Evolutionary conservation across 495 filamentous ascomycete genomes (phyloP).

Genomic region (Friedmanniomyces simplex): DNA sequence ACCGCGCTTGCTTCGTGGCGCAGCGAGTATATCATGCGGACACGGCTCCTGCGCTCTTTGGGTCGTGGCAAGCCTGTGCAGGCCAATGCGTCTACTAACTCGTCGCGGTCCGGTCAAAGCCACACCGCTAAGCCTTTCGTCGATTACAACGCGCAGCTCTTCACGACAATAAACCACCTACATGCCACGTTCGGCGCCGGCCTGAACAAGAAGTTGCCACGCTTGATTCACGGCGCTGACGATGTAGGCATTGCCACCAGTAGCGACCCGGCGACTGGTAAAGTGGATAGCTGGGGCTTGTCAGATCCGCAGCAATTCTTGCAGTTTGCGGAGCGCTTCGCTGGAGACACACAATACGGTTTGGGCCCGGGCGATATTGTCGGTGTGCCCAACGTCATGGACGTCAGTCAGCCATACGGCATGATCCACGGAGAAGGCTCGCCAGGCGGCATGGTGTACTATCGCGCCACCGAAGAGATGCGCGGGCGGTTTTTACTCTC

Average conservation of each 20-base stretch:
- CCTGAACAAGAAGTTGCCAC: conserved; percentile 56
- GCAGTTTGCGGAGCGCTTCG: conserved; percentile 65
- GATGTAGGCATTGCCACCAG: conserved; percentile 61
- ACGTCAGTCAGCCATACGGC: conserved; percentile 74
- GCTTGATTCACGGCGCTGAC: conserved; percentile 70
- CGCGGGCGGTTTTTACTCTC: conserved; percentile 63
- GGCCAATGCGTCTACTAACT: conserved; percentile 41
- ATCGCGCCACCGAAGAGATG: conserved; percentile 61
- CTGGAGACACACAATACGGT: conserved; percentile 65
- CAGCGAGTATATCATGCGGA: conserved; percentile 82
- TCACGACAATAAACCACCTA: conserved; percentile 62
- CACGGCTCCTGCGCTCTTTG: conserved; percentile 70
- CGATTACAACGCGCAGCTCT: conserved; percentile 73
- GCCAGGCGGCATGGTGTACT: conserved; percentile 68
- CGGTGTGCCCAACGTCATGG: conserved; percentile 74
- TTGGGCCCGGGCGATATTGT: conserved; percentile 64
- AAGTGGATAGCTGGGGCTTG: conserved; percentile 75
- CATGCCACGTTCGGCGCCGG: conserved; percentile 57
- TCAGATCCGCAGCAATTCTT: conserved; percentile 61
- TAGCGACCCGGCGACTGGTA: conserved; percentile 66
- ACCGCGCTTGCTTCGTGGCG: conserved; percentile 77
- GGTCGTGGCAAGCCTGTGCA: conserved; percentile 62
- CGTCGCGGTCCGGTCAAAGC: conserved; percentile 37
- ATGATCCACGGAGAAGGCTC: conserved; percentile 77
- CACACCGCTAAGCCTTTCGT: conserved; percentile 50